A percentile compares a stretch with the other conserved stretches of the same genome.
Evolutionary conservation across 225 moss, liverwort and hornwort species (phyloP).

Genomic region (Sphagnum tenellum): DNA sequence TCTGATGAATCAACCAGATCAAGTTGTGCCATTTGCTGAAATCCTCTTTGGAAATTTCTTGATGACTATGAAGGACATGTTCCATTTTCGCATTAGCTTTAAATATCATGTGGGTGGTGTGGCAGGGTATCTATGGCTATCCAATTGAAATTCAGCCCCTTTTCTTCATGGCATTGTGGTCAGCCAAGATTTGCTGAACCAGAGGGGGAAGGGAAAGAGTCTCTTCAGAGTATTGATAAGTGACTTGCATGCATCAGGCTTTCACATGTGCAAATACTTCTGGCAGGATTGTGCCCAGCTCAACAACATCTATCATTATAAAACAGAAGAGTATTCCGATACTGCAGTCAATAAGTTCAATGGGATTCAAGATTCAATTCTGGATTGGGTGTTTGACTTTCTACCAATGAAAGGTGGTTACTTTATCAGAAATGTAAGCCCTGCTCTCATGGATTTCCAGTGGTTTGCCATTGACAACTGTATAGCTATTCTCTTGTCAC

Average conservation of each 20-base stretch:
- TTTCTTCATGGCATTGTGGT: slow-evolving; percentile 43
- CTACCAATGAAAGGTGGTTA: slow-evolving; percentile 47
- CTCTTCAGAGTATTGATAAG: slow-evolving; percentile 43
- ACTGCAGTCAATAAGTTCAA: slow-evolving; percentile 55
- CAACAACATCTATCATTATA: slow-evolving; percentile 40
- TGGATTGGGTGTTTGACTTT: slow-evolving; percentile 48
- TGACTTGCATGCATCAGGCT: slow-evolving; percentile 37
- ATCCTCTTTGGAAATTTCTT: no score
- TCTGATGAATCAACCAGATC: no score
- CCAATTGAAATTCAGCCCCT: slow-evolving; percentile 47
- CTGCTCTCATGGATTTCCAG: slow-evolving; percentile 43
- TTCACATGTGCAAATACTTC: slow-evolving; percentile 51
- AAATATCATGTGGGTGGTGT: not conserved
- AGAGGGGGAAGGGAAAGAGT: slow-evolving; percentile 42
- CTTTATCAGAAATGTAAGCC: slow-evolving; percentile 46
- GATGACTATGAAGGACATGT: no score
- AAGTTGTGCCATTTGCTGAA: no score
- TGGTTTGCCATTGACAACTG: slow-evolving; percentile 48
- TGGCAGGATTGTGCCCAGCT: slow-evolving; percentile 44
- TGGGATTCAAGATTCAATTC: slow-evolving; percentile 43
- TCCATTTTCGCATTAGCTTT: no score
- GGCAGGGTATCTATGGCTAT: slow-evolving; percentile 47
- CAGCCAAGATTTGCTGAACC: slow-evolving; percentile 33
- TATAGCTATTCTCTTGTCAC: slow-evolving; percentile 35
- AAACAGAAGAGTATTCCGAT: slow-evolving; percentile 47